Percentiles rank a stretch among this genome's conserved stretches.
These are phyloP conservation scores for Thymus mandschuricus DNA, from an alignment of 257 asterid species.

Conservation along the genomic window DNA sequence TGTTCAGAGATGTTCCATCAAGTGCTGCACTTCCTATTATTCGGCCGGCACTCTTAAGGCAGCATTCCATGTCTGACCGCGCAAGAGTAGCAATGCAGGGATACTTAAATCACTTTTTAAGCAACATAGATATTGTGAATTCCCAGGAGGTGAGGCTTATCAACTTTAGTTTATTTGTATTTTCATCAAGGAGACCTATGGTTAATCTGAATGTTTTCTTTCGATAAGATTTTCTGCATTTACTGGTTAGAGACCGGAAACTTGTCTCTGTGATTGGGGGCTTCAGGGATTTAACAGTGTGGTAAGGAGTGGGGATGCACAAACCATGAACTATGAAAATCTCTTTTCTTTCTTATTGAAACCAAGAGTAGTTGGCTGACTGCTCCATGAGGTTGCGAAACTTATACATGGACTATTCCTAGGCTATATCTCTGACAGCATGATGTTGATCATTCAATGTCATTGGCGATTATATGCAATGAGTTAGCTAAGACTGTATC, in stretches of 20 bases:
- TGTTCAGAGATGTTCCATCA: constrained; percentile 99
- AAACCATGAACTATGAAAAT: neutral
- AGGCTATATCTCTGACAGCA: constrained; percentile 26
- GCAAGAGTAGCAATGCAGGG: constrained; percentile 97
- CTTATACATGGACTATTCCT: constrained; percentile 5
- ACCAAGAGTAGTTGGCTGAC: neutral
- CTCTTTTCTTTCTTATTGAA: neutral
- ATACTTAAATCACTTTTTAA: constrained; percentile 88
- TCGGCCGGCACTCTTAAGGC: constrained; percentile 94
- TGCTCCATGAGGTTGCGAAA: constrained; percentile 16
- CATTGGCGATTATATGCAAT: constrained; percentile 18
- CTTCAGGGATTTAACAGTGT: neutral
- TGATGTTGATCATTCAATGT: constrained; percentile 23
- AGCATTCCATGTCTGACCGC: constrained; percentile 83
- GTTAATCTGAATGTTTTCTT: constrained; percentile 14
- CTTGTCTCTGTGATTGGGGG: constrained; percentile 10
- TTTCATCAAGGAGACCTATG: constrained; percentile 23
- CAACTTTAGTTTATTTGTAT: constrained; percentile 22
- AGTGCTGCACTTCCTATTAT: constrained; percentile 93
- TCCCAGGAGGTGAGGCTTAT: constrained; percentile 71
- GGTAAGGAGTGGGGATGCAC: constrained; percentile 13
- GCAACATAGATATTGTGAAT: constrained; percentile 89
- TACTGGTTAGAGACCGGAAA: constrained; percentile 4
- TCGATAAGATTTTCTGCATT: constrained; percentile 11
- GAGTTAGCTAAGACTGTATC: constrained; percentile 20